Percentiles rank a stretch among this genome's conserved stretches.
Conservation (phyloP, 2,329 filamentous ascomycete genomes). For the Verticillium longisporum region DNA sequence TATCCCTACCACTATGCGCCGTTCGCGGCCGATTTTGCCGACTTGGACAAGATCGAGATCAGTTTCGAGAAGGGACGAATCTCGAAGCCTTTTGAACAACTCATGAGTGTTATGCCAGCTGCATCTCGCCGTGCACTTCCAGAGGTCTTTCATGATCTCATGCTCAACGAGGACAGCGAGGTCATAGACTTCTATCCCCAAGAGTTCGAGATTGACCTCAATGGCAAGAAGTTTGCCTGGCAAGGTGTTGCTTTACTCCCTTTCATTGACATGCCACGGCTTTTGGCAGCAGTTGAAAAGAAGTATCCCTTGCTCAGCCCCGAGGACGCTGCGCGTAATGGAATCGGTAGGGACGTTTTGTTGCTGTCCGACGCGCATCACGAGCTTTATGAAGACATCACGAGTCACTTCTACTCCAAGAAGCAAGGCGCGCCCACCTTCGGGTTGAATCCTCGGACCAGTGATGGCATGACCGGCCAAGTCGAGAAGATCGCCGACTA, state of each 20-base stretch:
- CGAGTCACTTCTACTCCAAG: slow-evolving; percentile 85
- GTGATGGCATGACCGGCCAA: slow-evolving; percentile 71
- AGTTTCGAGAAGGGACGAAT: slow-evolving; percentile 77
- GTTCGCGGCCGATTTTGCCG: slow-evolving; percentile 90
- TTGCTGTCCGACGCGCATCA: slow-evolving; percentile 78
- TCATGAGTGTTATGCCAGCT: slow-evolving; percentile 96
- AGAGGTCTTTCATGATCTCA: slow-evolving; percentile 79
- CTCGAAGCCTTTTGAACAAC: slow-evolving; percentile 89
- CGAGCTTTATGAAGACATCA: slow-evolving; percentile 74
- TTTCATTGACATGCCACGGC: slow-evolving; percentile 88
- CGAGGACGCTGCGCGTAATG: slow-evolving; percentile 74
- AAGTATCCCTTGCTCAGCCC: slow-evolving; percentile 74
- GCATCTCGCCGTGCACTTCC: slow-evolving; percentile 90
- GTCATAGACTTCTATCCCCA: slow-evolving; percentile 98
- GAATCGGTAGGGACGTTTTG: slow-evolving; percentile 71
- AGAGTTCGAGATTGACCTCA: slow-evolving; percentile 87
- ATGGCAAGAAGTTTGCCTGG: slow-evolving; percentile 98
- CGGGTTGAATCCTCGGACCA: slow-evolving; percentile 67
- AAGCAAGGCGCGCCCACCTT: slow-evolving; percentile 62
- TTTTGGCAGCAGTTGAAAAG: slow-evolving; percentile 74
- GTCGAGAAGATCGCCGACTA: slow-evolving; percentile 79
- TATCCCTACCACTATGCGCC: slow-evolving; percentile 98
- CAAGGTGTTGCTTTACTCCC: slow-evolving; percentile 89
- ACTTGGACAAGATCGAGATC: slow-evolving; percentile 71
- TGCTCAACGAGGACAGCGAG: slow-evolving; percentile 80